Conservation (phyloP, 164 flowering plant species). For the Vitis rotundifolia region DNA sequence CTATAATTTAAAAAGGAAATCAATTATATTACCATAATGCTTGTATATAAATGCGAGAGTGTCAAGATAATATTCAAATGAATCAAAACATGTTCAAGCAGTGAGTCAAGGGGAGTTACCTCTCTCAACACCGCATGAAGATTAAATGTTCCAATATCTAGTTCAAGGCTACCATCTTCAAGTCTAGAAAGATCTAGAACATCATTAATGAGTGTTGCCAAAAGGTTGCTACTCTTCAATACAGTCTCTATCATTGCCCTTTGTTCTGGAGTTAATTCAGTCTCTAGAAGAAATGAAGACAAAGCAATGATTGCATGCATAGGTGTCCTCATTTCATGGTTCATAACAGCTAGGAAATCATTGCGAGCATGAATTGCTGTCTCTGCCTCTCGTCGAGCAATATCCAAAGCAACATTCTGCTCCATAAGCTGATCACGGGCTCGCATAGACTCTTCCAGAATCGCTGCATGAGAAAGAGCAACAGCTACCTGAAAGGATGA, state of each 20-base stretch:
- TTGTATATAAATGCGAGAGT: not conserved
- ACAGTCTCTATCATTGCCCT: conserved; percentile 72
- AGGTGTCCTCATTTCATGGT: conserved; percentile 85
- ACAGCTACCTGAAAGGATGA: conserved; percentile 62
- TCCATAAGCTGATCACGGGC: conserved; percentile 73
- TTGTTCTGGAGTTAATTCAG: conserved; percentile 64
- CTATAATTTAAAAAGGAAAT: conserved; percentile 28
- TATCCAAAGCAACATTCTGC: conserved; percentile 72
- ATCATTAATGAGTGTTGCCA: conserved; percentile 74
- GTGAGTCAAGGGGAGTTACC: conserved; percentile 29
- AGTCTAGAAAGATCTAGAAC: conserved; percentile 79
- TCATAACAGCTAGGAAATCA: conserved; percentile 85
- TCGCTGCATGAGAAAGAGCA: conserved; percentile 86
- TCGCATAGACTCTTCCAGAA: conserved; percentile 78
- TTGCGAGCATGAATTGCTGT: conserved; percentile 71
- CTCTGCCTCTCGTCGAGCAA: conserved; percentile 77
- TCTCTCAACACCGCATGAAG: conserved; percentile 61
- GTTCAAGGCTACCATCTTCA: conserved; percentile 76
- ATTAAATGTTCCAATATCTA: conserved; percentile 48
- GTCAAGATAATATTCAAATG: not conserved
- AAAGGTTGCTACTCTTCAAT: conserved; percentile 70
- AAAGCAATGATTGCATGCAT: conserved; percentile 68
- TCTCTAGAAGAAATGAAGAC: conserved; percentile 72
- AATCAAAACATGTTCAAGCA: not conserved
- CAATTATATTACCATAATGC: not conserved